Evolutionary conservation across 2,329 filamentous ascomycete genomes (phyloP).

Genomic region (Aspergillus niger): DNA sequence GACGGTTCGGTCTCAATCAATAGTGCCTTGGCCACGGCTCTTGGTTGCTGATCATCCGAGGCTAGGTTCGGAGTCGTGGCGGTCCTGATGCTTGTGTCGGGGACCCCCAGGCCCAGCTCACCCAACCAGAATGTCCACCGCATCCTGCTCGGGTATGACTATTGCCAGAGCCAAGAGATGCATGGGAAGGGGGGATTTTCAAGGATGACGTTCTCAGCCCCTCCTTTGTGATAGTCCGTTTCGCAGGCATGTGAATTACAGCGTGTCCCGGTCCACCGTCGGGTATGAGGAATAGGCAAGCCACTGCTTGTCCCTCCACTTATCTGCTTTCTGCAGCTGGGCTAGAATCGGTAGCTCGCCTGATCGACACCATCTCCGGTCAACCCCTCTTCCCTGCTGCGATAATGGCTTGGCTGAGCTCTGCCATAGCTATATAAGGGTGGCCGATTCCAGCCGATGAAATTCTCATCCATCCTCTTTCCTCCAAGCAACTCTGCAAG

Average conservation of each 20-base stretch:
- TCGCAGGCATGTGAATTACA: slow-evolving; percentile 12
- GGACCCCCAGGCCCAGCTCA: slow-evolving; percentile 9
- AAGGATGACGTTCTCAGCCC: slow-evolving; percentile 33
- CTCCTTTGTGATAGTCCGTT: slow-evolving; percentile 18
- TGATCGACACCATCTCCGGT: slow-evolving; percentile 29
- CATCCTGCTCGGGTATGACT: slow-evolving; percentile 10
- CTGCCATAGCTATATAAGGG: slow-evolving; percentile 30
- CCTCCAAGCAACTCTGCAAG: background rate
- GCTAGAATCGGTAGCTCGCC: slow-evolving; percentile 20
- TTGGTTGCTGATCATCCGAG: slow-evolving; percentile 36
- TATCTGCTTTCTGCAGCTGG: slow-evolving; percentile 14
- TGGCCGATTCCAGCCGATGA: slow-evolving; percentile 18
- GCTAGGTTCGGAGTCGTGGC: slow-evolving; percentile 30
- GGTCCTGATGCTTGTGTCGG: slow-evolving; percentile 20
- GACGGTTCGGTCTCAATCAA: slow-evolving; percentile 10
- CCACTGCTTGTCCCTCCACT: slow-evolving; percentile 1
- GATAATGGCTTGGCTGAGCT: slow-evolving; percentile 18
- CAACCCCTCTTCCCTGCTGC: slow-evolving; percentile 26
- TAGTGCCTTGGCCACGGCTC: slow-evolving; percentile 22
- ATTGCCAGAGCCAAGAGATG: slow-evolving; percentile 28
- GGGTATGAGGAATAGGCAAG: slow-evolving; percentile 2
- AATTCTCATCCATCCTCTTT: slow-evolving; percentile 12
- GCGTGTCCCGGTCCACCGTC: slow-evolving; percentile 13
- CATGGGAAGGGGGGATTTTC: slow-evolving; percentile 24
- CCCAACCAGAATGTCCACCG: slow-evolving; percentile 11